Base-by-base conservation (phyloP, 495 filamentous ascomycete genomes). In the Penicillium desertorum region DNA sequence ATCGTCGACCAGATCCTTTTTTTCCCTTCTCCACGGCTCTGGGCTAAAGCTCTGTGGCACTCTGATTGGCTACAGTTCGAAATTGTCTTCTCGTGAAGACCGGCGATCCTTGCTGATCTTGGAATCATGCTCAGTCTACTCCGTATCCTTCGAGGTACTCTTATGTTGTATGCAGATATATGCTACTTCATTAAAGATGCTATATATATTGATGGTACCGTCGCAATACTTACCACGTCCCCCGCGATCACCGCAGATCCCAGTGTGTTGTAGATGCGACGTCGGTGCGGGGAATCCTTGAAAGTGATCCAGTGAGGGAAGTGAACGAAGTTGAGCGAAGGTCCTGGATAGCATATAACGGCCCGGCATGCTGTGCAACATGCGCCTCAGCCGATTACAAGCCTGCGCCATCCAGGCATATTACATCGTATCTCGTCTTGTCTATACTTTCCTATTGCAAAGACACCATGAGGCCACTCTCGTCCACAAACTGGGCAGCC, bases 251-350 rank as follows among this genome's bases (percentile, higher is more conserved):
- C 8, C 14, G 46, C 17, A 48, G 51, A 58, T 64, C 48, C 45
- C 46, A 51, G 59, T 57, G 14, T 17, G 10, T 56, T 19, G 16
- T 39, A 47, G 27, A 58, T 47, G 50, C 20, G 22, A 57, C 58
- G 39, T 58, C 45, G 60, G 59, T 64, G 64, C 62, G 62, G 62
- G 62, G 62, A 51, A 67, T 48, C 42, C 29, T 30, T 14, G 51
- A 42, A n/a, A n/a, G 2, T 39, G 16, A 39, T 16, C 6, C 6
- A 17, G 3, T n/a, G 14, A 22, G 34, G 11, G 37, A 53, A 50
- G 12, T 10, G 12, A 25, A 50, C 2, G 7, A 37, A 20, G 14
- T n/a, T n/a, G 16, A 39, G 14, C 6, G 14, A 37, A 37, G 34
- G 2, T 20, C 8, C 17, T 36, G 17, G 20, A 8, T 36, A 8